Base-by-base conservation (phyloP, 1,284 basidiomycete species). In the Thelephora terrestris region DNA sequence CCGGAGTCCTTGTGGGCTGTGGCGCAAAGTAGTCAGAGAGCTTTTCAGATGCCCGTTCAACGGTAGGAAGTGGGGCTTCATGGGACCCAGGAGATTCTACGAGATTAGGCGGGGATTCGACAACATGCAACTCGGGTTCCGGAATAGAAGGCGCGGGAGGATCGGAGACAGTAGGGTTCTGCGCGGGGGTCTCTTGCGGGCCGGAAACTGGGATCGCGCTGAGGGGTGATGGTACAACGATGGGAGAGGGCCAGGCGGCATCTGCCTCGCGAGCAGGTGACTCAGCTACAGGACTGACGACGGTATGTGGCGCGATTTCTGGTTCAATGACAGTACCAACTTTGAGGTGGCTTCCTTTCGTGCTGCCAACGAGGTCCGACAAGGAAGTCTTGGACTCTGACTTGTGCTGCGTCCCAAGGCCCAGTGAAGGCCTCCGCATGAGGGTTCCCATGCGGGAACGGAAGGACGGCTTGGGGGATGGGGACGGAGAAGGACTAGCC, bases 361-460 rank as follows among this genome's bases (percentile, higher is more conserved):
- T 23, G 16, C 25, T 25, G 16, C 20, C 20, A 37, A 16, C 35
- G n/a, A 18, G 21, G n/a, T 42, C 39, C 2, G 39, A 42, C 25
- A 42, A n/a, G 10, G 60, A 61, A 35, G 45, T 53, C 56, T 61
- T 63, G 23, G 63, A 62, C 23, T 55, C 54, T 2, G 62, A 56
- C 52, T 53, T 58, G 57, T 40, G 62, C 62, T 46, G 69, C 60
- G 70, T 64, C 37, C 61, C 50, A 38, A 71, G 60, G 20, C 62
- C 55, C 46, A 78, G 60, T 5, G 77, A 78, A 18, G 73, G 71
- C 27, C 76, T 71, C 16, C 76, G 73, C 58, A 77, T 65, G 47
- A 67, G 67, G 44, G 67, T 68, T 47, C 73, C 60, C 61, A 69
- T 61, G 20, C 67, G 63, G n/a, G 55, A 55, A 47, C 60, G 59